Evolutionary conservation across 2,329 filamentous ascomycete genomes (phyloP), one percentile per base, ranked within the genome.

Genomic region (Diaporthe helianthi): DNA sequence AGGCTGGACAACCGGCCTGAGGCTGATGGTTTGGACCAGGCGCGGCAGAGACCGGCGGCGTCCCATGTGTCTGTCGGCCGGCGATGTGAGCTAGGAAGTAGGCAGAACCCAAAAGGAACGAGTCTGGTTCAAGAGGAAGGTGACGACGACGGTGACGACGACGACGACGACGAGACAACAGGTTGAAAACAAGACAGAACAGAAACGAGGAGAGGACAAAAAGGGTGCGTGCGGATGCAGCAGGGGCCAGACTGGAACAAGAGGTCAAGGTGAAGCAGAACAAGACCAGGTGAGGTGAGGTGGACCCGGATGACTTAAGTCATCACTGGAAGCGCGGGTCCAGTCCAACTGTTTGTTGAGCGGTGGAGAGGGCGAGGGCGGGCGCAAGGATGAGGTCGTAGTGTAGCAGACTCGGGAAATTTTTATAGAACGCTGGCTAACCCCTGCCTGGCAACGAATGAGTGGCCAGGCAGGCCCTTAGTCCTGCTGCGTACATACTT

Each of bases 281-380:
- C 22, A 49, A 29, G 52, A 29, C 33, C 22, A 58, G 65, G 65
- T 55, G 52, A 67, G 65, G 52, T 49, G 52, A 67, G 65, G 65
- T 55, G 65, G 65, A 67, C 65, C 24, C 29, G 5, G 65, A 67
- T 33, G 65, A 67, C 65, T 67, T 67, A 67, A 67, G 65, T 67
- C 65, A 58, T 58, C 52, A 67, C 65, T 55, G 52, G 52, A 36
- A 36, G 65, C 52, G 52, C 41, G 53, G 54, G 52, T 49, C 65
- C 65, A 51, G 46, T n/a, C n/a, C n/a, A n/a, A n/a, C n/a, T 49
- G n/a, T 49, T 67, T 54, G 65, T 38, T n/a, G 65, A 67, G 65
- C 41, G 49, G 52, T 67, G 65, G 29, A 31, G 52, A 55, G 65
- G 65, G 52, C 52, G 38, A 67, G 38, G 26, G 64, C 52, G 47